These are phyloP conservation scores for Bacidia rubella DNA, from an alignment of 495 filamentous ascomycete genomes.

Conservation along the genomic window DNA sequence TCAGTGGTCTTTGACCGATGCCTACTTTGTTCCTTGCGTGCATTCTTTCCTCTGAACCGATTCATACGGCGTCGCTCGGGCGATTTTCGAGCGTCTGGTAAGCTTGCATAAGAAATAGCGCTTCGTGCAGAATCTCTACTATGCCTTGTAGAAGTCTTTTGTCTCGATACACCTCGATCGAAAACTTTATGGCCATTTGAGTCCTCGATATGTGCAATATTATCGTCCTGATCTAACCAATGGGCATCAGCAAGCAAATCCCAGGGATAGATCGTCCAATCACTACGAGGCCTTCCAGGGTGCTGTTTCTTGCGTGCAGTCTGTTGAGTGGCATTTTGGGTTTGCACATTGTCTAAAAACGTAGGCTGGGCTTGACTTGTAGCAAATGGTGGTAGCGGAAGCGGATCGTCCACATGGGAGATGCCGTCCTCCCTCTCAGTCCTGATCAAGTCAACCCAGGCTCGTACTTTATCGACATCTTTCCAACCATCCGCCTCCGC, in stretches of 20 bases:
- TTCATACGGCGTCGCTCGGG: neutral
- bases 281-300: conserved; percentile 51
- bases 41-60: neutral
- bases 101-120: neutral
- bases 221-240: conserved; percentile 67
- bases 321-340: conserved; percentile 24
- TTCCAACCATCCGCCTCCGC: conserved; percentile 62
- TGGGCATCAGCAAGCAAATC: conserved; percentile 75
- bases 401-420: conserved; percentile 4
- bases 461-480: conserved; percentile 51
- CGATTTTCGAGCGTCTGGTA: neutral
- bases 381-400: conserved; percentile 13
- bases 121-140: conserved; percentile 10
- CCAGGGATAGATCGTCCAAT: conserved; percentile 64
- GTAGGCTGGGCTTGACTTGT: conserved; percentile 15
- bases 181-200: conserved; percentile 54
- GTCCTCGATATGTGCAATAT: conserved; percentile 65
- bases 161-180: neutral
- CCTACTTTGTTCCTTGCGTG: neutral
- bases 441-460: conserved; percentile 62
- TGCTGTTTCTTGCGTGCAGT: conserved; percentile 33
- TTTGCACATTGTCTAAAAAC: conserved; percentile 21
- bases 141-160: conserved; percentile 4
- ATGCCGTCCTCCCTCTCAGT: conserved; percentile 27
- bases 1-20: conserved; percentile 3